phyloP scores from a whole-genome alignment of 2,329 filamentous ascomycete genomes.

The Massarina eburnea region DNA sequence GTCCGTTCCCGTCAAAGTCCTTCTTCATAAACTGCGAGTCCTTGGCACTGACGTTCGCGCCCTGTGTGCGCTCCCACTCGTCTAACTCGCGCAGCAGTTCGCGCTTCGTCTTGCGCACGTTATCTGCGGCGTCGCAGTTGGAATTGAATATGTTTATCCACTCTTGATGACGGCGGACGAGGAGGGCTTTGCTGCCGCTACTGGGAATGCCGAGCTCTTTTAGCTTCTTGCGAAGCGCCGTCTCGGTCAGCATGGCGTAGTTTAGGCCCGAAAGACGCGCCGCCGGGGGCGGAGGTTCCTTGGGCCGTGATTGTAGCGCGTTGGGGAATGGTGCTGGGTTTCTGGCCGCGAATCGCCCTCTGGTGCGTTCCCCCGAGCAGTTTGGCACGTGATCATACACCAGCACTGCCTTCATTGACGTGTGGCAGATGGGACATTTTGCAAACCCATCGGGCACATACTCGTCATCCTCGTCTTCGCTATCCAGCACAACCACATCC shows the following conservation, averaged over 20 bases:
- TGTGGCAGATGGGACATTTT: conserved; percentile 78
- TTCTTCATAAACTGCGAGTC: conserved; percentile 70
- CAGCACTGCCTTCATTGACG: conserved; percentile 74
- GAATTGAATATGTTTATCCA: conserved; percentile 97
- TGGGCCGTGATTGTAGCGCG: conserved; percentile 26
- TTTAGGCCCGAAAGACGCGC: conserved; percentile 70
- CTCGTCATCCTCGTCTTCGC: conserved; percentile 51
- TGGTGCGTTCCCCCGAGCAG: conserved; percentile 51
- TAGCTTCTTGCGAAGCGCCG: conserved; percentile 76
- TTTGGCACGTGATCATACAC: conserved; percentile 82
- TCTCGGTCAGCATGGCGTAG: conserved; percentile 84
- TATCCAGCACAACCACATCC: conserved; percentile 40
- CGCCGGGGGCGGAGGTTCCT: conserved; percentile 44
- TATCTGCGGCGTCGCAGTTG: conserved; percentile 82
- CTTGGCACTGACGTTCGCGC: conserved; percentile 53
- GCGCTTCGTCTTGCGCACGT: conserved; percentile 61
- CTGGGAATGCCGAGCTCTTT: conserved; percentile 75
- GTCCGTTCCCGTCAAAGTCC: conserved; percentile 79
- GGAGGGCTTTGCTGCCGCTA: conserved; percentile 65
- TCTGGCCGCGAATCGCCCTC: conserved; percentile 17
- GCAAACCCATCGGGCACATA: conserved; percentile 67
- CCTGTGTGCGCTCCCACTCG: conserved; percentile 82
- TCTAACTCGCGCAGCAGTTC: conserved; percentile 80
- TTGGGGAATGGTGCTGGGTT: conserved; percentile 23
- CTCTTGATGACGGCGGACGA: conserved; percentile 83